Percentiles rank a stretch among this genome's conserved stretches.
These are phyloP conservation scores for Saturnispora bothae DNA, from an alignment of 805 yeast genomes.

Conservation along the genomic window DNA sequence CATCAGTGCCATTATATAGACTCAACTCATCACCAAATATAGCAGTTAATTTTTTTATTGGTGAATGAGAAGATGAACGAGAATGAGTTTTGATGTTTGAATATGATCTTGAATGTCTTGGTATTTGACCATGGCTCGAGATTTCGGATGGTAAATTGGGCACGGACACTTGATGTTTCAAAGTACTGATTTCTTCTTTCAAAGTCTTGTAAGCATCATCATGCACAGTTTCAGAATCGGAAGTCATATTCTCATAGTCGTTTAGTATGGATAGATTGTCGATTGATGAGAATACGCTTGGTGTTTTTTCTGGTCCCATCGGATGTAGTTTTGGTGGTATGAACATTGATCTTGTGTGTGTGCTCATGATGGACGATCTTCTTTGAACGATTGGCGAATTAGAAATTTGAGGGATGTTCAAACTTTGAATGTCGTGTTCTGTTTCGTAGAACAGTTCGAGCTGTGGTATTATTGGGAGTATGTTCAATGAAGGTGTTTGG, in stretches of 20 bases:
- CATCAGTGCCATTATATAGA: background rate
- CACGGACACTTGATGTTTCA: slow-evolving; percentile 5
- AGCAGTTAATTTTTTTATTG: slow-evolving; percentile 6
- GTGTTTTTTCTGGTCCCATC: background rate
- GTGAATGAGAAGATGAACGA: background rate
- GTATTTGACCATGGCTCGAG: background rate
- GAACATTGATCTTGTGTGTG: too few relatives aligned
- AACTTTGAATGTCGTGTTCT: slow-evolving; percentile 1
- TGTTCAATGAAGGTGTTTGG: too few relatives aligned
- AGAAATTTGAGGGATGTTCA: slow-evolving; percentile 7
- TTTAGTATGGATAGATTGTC: background rate
- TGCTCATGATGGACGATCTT: too few relatives aligned
- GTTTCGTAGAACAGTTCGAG: too few relatives aligned
- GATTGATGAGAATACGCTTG: background rate
- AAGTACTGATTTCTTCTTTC: slow-evolving; percentile 1
- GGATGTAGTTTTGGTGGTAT: background rate
- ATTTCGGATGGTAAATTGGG: slow-evolving; percentile 7
- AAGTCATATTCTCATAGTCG: background rate
- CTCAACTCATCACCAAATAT: background rate
- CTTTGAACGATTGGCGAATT: slow-evolving; percentile 1
- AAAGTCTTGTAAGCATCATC: slow-evolving; percentile 1
- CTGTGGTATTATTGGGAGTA: too few relatives aligned
- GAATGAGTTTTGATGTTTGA: background rate
- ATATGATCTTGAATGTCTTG: slow-evolving; percentile 4
- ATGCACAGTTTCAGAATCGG: background rate